These are phyloP conservation scores for Fusarium sp. DNA, from an alignment of 2,329 filamentous ascomycete species.

Conservation along the genomic window DNA sequence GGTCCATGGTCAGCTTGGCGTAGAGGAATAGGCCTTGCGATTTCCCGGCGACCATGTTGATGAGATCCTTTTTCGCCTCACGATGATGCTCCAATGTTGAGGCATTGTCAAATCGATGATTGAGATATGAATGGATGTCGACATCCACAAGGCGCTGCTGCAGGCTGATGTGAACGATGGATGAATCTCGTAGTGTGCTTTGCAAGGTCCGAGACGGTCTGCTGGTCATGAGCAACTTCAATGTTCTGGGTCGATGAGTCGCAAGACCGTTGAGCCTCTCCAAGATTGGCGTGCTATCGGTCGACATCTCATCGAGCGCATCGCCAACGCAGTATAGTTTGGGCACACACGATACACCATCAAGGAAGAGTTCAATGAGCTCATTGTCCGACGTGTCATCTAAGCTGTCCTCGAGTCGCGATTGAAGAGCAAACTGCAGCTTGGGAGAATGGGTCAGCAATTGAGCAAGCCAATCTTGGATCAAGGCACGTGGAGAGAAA, in stretches of 20 bases:
- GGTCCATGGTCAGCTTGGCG: slow-evolving; percentile 38
- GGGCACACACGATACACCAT: slow-evolving; percentile 22
- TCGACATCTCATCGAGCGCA: slow-evolving; percentile 39
- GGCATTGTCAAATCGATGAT: slow-evolving; percentile 22
- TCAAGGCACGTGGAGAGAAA: slow-evolving; percentile 33
- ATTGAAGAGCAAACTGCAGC: slow-evolving; percentile 31
- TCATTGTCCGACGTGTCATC: slow-evolving; percentile 34
- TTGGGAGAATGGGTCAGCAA: slow-evolving; percentile 31
- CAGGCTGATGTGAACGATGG: slow-evolving; percentile 35
- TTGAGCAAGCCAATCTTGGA: slow-evolving; percentile 39
- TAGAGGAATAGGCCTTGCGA: slow-evolving; percentile 37
- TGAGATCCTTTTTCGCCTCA: slow-evolving; percentile 13
- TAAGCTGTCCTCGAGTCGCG: slow-evolving; percentile 11
- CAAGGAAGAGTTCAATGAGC: slow-evolving; percentile 30
- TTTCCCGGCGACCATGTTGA: slow-evolving; percentile 24
- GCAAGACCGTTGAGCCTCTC: slow-evolving; percentile 32
- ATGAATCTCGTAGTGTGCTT: slow-evolving; percentile 27
- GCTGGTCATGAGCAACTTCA: slow-evolving; percentile 38
- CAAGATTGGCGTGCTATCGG: slow-evolving; percentile 22
- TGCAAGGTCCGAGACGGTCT: slow-evolving; percentile 32
- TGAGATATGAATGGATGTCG: slow-evolving; percentile 29
- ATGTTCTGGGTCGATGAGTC: slow-evolving; percentile 22
- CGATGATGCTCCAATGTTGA: not conserved
- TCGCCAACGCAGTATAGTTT: slow-evolving; percentile 36
- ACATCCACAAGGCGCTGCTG: slow-evolving; percentile 33